Base-by-base conservation (phyloP, 805 yeast genomes). In the Monosporozyma aquatica region DNA sequence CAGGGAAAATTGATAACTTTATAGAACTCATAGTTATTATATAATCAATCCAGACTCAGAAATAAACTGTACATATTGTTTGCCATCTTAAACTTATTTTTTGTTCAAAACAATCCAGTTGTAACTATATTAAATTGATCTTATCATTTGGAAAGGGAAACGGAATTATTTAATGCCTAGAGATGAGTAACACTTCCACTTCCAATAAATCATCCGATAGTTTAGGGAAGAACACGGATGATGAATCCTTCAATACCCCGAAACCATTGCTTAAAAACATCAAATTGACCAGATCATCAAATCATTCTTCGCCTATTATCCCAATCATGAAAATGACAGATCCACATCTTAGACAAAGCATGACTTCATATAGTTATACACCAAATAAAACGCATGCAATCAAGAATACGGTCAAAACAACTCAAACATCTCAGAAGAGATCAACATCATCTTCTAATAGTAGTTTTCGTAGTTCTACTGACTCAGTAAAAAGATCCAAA, bases 331-430 rank as follows among this genome's bases (percentile, higher is more conserved):
- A 32, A 20, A 18, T 32, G 23, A 32, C 35, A 32, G 15, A 32
- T 32, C 35, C 35, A 32, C 35, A 10, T 5, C 8, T 32, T 10
- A 32, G 23, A 32, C 17, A 18, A 20, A 32, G 22, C 6, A 32
- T 32, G 35, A 32, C 35, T 9, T 32, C 35, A 17, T 32, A 32
- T 20, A 32, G 18, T 11, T 32, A 32, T 18, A 32, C 35, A 32
- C 35, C n/a, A 20, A 23, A 23, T 23, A 23, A 9, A 23, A 23
- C 25, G 6, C 25, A 23, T 18, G 9, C 5, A 9, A 10, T 4
- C 18, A 10, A 32, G 18, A 32, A 32, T 18, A 7, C 18, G 5
- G 4, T 20, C 4, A 14, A 17, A 32, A 9, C 35, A 8, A 9
- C 9, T 9, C 4, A 7, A 32, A 17, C 13, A 18, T 11, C 7